Percentiles rank a stretch among this genome's conserved stretches.
phyloP scores from a whole-genome alignment of 1,139 yeast species.

The Groenewaldozyma sp. region DNA sequence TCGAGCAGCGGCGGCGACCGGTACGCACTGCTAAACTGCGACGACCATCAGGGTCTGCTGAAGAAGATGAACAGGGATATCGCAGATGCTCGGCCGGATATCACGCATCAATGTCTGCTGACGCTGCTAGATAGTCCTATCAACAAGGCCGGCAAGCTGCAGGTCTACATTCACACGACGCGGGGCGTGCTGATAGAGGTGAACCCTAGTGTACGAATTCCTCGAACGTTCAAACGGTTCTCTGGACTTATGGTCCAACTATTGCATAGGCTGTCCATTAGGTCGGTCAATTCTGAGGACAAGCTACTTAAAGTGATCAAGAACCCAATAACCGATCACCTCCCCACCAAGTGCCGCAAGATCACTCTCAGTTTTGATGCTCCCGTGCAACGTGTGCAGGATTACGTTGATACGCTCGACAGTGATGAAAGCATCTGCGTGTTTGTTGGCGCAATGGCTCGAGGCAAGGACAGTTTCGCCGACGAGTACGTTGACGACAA shows the following conservation, averaged over 20 bases:
- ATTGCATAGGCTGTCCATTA: conserved; percentile 80
- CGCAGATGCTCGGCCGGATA: conserved; percentile 97
- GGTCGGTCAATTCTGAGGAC: conserved; percentile 92
- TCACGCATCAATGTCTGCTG: conserved; percentile 79
- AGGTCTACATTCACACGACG: conserved; percentile 93
- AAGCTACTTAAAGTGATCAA: conserved; percentile 87
- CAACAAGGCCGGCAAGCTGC: conserved; percentile 93
- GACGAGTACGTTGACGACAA: conserved; percentile 96
- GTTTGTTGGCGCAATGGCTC: conserved; percentile 98
- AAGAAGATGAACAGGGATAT: conserved; percentile 96
- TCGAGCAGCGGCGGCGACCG: conserved; percentile 82
- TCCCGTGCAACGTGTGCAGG: conserved; percentile 77
- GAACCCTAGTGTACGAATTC: conserved; percentile 92
- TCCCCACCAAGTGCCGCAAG: conserved; percentile 92
- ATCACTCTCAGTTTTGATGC: conserved; percentile 93
- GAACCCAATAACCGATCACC: conserved; percentile 93
- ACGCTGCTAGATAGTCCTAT: conserved; percentile 92
- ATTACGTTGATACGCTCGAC: conserved; percentile 70
- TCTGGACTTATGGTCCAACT: conserved; percentile 97
- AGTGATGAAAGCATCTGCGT: conserved; percentile 93
- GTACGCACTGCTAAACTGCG: conserved; percentile 88
- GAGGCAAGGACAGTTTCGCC: conserved; percentile 95
- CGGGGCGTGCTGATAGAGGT: conserved; percentile 92
- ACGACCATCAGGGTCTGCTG: conserved; percentile 92
- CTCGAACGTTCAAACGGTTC: conserved; percentile 94